Percentiles rank a stretch among this genome's conserved stretches.
These are phyloP conservation scores for Crucibulum laeve DNA, from an alignment of 768 basidiomycete species.

Conservation along the genomic window DNA sequence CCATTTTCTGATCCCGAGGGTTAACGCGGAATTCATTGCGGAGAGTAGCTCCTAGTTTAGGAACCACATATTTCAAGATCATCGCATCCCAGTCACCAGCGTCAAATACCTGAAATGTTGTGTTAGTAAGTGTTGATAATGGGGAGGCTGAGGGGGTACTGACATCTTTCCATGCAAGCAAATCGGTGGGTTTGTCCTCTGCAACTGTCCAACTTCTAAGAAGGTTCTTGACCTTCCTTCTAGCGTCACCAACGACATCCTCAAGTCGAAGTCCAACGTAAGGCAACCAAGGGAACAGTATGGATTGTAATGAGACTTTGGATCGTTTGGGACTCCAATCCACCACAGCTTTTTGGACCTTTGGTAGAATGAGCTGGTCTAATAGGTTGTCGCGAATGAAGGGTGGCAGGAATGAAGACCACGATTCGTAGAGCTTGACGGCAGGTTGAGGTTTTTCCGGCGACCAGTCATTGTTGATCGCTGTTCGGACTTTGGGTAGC, in stretches of 20 bases:
- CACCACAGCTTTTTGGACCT: slow-evolving; percentile 77
- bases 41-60: slow-evolving; percentile 79
- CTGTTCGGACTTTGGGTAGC: slow-evolving; percentile 91
- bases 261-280: slow-evolving; percentile 81
- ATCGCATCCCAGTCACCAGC: slow-evolving; percentile 85
- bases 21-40: slow-evolving; percentile 88
- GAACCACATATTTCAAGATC: slow-evolving; percentile 86
- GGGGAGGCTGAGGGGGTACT: slow-evolving; percentile 17
- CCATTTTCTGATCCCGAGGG: slow-evolving; percentile 87
- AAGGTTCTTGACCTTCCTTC: slow-evolving; percentile 77
- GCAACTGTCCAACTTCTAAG: slow-evolving; percentile 70
- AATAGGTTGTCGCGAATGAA: slow-evolving; percentile 95
- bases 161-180: slow-evolving; percentile 80
- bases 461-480: slow-evolving; percentile 94
- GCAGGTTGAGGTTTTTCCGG: slow-evolving; percentile 70
- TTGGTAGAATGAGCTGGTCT: slow-evolving; percentile 93
- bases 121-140: slow-evolving; percentile 1
- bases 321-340: slow-evolving; percentile 74
- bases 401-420: slow-evolving; percentile 81
- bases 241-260: slow-evolving; percentile 80
- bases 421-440: slow-evolving; percentile 80
- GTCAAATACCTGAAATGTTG: slow-evolving; percentile 60
- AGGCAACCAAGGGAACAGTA: slow-evolving; percentile 96
- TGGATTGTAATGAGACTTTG: slow-evolving; percentile 59
- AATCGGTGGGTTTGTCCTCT: slow-evolving; percentile 73